Percentiles rank a stretch among this genome's conserved stretches.
These are phyloP conservation scores for Manihot esculenta DNA, from an alignment of 441 rosid species.

Conservation along the genomic window DNA sequence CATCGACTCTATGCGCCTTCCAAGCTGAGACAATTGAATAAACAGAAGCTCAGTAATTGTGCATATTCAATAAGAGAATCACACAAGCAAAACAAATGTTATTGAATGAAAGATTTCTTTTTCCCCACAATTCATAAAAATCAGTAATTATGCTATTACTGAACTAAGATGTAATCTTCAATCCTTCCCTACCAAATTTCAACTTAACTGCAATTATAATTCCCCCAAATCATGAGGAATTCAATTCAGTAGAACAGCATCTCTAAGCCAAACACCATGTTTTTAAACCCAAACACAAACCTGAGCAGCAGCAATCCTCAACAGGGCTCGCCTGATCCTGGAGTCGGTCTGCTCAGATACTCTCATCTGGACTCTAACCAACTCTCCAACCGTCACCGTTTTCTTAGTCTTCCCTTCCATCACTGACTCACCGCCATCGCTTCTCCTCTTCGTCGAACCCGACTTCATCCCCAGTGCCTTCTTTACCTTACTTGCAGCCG, in stretches of 20 bases:
- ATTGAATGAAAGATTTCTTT: background rate
- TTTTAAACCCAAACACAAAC: conserved; percentile 30
- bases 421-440: conserved; percentile 32
- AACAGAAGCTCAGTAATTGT: conserved; percentile 3
- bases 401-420: conserved; percentile 44
- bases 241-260: no score
- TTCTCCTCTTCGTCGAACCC: conserved; percentile 34
- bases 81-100: background rate
- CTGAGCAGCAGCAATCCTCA: conserved; percentile 91
- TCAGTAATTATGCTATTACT: background rate
- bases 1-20: conserved; percentile 80
- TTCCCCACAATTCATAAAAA: background rate
- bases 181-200: background rate
- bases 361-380: conserved; percentile 87
- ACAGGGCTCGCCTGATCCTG: conserved; percentile 79
- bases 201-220: background rate
- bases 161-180: background rate
- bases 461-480: conserved; percentile 78
- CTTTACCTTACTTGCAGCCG: conserved; percentile 97
- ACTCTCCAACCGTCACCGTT: conserved; percentile 80
- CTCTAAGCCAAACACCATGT: conserved; percentile 6
- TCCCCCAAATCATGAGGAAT: background rate
- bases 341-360: conserved; percentile 86
- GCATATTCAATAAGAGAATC: background rate
- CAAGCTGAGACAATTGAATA: conserved; percentile 56